A percentile compares a stretch with the other conserved stretches of the same genome.
These are phyloP conservation scores for Boletus rubroflammeus DNA, from an alignment of 768 basidiomycete genomes.

Conservation along the genomic window DNA sequence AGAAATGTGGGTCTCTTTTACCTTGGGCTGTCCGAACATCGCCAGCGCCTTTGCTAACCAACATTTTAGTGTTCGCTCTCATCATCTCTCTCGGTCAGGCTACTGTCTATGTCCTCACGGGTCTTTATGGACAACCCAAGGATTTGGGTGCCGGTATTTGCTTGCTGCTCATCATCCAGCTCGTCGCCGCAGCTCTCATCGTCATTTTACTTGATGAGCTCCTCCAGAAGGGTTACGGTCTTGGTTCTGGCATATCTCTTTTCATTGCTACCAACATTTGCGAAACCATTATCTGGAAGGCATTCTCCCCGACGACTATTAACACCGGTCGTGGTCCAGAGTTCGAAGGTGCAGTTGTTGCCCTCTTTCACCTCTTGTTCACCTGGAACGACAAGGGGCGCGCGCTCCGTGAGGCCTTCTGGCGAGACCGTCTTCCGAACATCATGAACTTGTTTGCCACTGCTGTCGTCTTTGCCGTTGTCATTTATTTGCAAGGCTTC, in stretches of 20 bases:
- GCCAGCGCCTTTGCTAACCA: neutral
- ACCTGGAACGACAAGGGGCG: slow-evolving; percentile 99
- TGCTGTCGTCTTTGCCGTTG: slow-evolving; percentile 83
- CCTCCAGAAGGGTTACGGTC: slow-evolving; percentile 98
- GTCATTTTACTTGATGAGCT: slow-evolving; percentile 98
- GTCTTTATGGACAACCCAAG: slow-evolving; percentile 90
- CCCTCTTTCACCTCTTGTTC: slow-evolving; percentile 95
- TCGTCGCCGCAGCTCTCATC: slow-evolving; percentile 89
- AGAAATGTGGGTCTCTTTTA: slow-evolving; percentile 73
- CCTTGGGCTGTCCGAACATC: neutral
- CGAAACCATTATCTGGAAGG: slow-evolving; percentile 99
- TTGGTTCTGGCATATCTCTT: slow-evolving; percentile 96
- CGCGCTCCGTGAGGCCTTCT: slow-evolving; percentile 96
- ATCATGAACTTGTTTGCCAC: slow-evolving; percentile 97
- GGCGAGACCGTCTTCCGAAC: slow-evolving; percentile 94
- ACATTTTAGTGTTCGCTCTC: slow-evolving; percentile 80
- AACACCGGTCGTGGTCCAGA: slow-evolving; percentile 98
- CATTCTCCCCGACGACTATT: slow-evolving; percentile 95
- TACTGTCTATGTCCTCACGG: slow-evolving; percentile 94
- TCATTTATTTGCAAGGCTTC: slow-evolving; percentile 99
- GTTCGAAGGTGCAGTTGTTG: slow-evolving; percentile 95
- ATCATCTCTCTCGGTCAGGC: slow-evolving; percentile 96
- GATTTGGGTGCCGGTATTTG: slow-evolving; percentile 97
- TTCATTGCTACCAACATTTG: slow-evolving; percentile 99
- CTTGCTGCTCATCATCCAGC: slow-evolving; percentile 93